Evolutionary conservation across 352 stramenopile genomes (phyloP), one percentile per base, ranked within the genome.

Genomic region (Phytophthora capsici): DNA sequence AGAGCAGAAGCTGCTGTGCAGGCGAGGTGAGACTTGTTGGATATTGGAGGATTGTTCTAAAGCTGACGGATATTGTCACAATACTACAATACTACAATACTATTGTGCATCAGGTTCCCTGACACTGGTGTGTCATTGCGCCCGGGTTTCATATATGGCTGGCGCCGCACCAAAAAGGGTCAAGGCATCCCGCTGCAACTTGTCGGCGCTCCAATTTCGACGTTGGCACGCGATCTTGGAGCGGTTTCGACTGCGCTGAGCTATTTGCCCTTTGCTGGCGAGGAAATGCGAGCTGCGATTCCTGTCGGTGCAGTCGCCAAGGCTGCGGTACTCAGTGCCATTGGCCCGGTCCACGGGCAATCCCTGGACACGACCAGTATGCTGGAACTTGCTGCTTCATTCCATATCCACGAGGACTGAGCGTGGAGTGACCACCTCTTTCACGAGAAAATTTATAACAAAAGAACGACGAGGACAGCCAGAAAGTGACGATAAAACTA

Each of bases 111-210:
- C 26, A 78, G 69, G 34, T 98, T 95, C 61, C 89, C 90, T 14
- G 67, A 69, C 2, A 88, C 82, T 0, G 88, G 93, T 8, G 88
- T 97, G 1, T 90, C 85, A 40, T 67, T 97, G 26, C 82, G 90
- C 36, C 90, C 90, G 19, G 91, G 91, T 23, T 97, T 98, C 74
- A 95, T 98, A 46, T 98, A 96, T 57, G 91, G 91, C 19, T 79
- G 75, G 66, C 78, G 89, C 34, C 84, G 80, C 43, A 76, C 84
- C 8, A 84, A 84, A 20, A 85, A 86, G 41, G 82, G 73, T 63
- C 57, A 55, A 66, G 82, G 80, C 36, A 62, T 92, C 58, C 89
- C 91, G 32, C 64, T 97, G 51, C 89, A 97, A 28, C 58, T 93
- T 19, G 59, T 86, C 19, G 91, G 91, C 10, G 75, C 66, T 3